Evolutionary conservation across 2,329 filamentous ascomycete genomes (phyloP).

Genomic region (Trichoderma sp.): DNA sequence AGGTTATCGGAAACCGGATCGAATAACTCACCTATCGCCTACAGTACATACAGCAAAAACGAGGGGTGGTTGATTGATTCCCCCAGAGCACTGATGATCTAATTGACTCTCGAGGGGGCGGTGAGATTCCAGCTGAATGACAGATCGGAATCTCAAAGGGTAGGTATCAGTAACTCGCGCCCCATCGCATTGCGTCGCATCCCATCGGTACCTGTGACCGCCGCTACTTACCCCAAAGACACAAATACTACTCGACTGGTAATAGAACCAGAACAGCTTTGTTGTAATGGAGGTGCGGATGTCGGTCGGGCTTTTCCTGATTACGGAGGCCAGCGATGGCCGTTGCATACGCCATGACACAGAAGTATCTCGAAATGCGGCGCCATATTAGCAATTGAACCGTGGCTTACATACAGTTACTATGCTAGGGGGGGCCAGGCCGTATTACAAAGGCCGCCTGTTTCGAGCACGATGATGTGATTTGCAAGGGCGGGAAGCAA

Average conservation of each 20-base stretch:
- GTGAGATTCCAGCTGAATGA: conserved; percentile 10
- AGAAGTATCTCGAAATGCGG: conserved; percentile 16
- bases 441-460: conserved; percentile 9
- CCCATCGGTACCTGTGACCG: not conserved
- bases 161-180: not conserved
- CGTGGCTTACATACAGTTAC: conserved; percentile 4
- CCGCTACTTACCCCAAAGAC: not conserved
- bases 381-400: conserved; percentile 10
- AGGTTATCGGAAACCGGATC: not conserved
- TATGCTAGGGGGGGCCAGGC: not conserved
- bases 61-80: not conserved
- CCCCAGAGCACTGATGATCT: not conserved
- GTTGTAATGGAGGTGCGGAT: conserved; percentile 16
- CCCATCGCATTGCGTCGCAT: not conserved
- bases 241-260: not conserved
- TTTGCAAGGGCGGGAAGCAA: conserved; percentile 5
- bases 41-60: not conserved
- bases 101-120: not conserved
- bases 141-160: not conserved
- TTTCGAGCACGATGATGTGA: conserved; percentile 8
- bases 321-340: not conserved
- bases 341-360: conserved; percentile 18
- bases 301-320: conserved; percentile 14
- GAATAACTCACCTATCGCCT: not conserved
- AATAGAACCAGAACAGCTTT: not conserved